These are phyloP conservation scores for Hypoxylon trugodes DNA, from an alignment of 495 filamentous ascomycete genomes.

Conservation along the genomic window DNA sequence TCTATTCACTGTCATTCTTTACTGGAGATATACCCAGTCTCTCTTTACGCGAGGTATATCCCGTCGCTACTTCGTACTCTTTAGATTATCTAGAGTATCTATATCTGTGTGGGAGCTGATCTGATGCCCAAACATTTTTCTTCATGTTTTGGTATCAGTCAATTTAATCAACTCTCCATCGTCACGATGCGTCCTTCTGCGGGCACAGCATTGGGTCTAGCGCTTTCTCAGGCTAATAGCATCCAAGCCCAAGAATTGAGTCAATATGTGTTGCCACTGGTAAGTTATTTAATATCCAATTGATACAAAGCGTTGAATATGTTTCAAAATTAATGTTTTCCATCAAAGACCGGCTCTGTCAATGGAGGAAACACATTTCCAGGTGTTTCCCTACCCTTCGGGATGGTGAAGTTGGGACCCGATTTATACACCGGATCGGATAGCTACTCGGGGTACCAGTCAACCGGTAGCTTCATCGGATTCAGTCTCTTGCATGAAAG, in stretches of 20 bases:
- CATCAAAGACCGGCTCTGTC: conserved; percentile 46
- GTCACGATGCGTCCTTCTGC: conserved; percentile 28
- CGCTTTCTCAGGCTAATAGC: conserved; percentile 6
- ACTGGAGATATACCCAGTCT: too few species aligned
- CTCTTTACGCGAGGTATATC: too few species aligned
- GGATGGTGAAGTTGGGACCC: conserved; percentile 75
- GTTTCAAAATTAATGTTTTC: conserved; percentile 1
- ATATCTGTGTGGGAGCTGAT: background rate
- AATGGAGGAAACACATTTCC: conserved; percentile 75
- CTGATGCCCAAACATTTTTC: background rate
- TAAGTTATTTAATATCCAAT: conserved; percentile 22
- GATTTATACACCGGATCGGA: conserved; percentile 67
- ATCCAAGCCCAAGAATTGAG: conserved; percentile 12
- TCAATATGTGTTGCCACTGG: conserved; percentile 34
- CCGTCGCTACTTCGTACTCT: too few species aligned
- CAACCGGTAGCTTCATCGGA: conserved; percentile 67
- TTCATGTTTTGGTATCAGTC: conserved; percentile 21
- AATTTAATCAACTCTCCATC: conserved; percentile 10
- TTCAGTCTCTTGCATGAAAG: conserved; percentile 80
- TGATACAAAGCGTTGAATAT: background rate
- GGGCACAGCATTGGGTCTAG: conserved; percentile 16
- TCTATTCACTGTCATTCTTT: too few species aligned
- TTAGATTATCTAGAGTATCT: conserved; percentile 1
- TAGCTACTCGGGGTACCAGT: conserved; percentile 71
- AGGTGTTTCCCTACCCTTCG: conserved; percentile 70